These are phyloP conservation scores for Zygosaccharomyces gambellarensis DNA, from an alignment of 805 yeast genomes.

Conservation along the genomic window DNA sequence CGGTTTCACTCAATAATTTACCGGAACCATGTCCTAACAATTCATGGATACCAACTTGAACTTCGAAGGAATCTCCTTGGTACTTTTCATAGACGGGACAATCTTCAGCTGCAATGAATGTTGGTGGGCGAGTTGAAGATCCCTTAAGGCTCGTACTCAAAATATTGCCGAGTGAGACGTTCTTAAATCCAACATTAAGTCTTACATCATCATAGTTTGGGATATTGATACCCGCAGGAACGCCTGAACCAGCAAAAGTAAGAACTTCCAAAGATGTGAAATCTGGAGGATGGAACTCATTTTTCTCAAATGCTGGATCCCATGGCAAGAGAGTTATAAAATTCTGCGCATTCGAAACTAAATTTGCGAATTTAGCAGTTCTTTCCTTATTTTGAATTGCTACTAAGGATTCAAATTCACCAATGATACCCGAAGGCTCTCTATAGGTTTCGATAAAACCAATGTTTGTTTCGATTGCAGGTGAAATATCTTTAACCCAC, in stretches of 20 bases:
- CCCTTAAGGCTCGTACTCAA: slow-evolving; percentile 63
- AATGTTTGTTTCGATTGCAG: slow-evolving; percentile 71
- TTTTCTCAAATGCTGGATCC: slow-evolving; percentile 72
- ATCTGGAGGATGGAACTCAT: slow-evolving; percentile 85
- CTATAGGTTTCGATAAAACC: slow-evolving; percentile 92
- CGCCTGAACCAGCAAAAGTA: slow-evolving; percentile 84
- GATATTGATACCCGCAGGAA: slow-evolving; percentile 89
- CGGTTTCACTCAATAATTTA: slow-evolving; percentile 59
- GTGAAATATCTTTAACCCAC: slow-evolving; percentile 87
- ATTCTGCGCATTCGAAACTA: slow-evolving; percentile 62
- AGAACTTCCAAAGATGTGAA: slow-evolving; percentile 86
- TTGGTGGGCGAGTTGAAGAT: slow-evolving; percentile 51
- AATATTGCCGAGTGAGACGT: slow-evolving; percentile 84
- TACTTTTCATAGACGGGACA: slow-evolving; percentile 60
- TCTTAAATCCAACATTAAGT: slow-evolving; percentile 78
- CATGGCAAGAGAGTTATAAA: slow-evolving; percentile 73
- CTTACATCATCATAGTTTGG: slow-evolving; percentile 91
- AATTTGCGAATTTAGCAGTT: slow-evolving; percentile 68
- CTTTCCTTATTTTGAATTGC: slow-evolving; percentile 87
- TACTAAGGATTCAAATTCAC: slow-evolving; percentile 90
- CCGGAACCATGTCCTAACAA: slow-evolving; percentile 90
- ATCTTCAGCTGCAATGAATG: slow-evolving; percentile 54
- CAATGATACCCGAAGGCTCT: slow-evolving; percentile 87
- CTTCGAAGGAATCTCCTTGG: slow-evolving; percentile 81
- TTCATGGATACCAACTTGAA: slow-evolving; percentile 92